Evolutionary conservation across 257 asterid species (phyloP), one percentile per base, ranked within the genome.

Genomic region (Ligustrum vulgare): DNA sequence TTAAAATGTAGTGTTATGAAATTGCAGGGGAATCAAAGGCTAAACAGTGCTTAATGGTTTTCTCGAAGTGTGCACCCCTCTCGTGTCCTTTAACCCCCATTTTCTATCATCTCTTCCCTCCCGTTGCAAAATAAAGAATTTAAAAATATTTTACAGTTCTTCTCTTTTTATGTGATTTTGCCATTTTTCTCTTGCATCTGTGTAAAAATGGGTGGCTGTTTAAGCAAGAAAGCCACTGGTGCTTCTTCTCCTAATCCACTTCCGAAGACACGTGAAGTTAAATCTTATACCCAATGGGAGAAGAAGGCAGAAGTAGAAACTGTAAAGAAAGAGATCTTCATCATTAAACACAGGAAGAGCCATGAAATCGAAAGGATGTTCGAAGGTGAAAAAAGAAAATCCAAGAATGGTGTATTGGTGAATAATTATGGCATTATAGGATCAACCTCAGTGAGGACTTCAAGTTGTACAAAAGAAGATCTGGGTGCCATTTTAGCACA

Each of bases 381-480:
- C 41, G 91, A 79, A n/a, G 95, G 85, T 58, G 96, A 87, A 78
- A 85, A 82, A 63, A 81, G 73, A 0, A 85, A 80, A 33, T 45
- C 71, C 18, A 79, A 86, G 70, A 81, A 34, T 1, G 80, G 64
- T 63, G 82, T 68, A 9, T 41, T 45, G 8, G 77, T 72, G 15
- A 80, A 74, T 36, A 84, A 75, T 16, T 72, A 39, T 34, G 84
- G 81, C 41, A 22, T 67, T 49, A 65, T 72, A 1, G 82, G 77
- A 2, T 87, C 83, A 2, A 93, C 84, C 63, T 81, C 87, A 10
- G 93, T 95, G 78, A 88, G 98, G 89, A 88, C 96, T 36, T 91
- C 97, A 8, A 93, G 94, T 82, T 95, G 99, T 75, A 93, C 98
- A 15, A 95, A 93, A 41, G 99, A 95, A 41, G 99, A 95, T 65